A percentile compares a stretch with the other conserved stretches of the same genome.
These are phyloP conservation scores for Lignosus rhinocerotis DNA, from an alignment of 1,284 basidiomycete species.

Conservation along the genomic window DNA sequence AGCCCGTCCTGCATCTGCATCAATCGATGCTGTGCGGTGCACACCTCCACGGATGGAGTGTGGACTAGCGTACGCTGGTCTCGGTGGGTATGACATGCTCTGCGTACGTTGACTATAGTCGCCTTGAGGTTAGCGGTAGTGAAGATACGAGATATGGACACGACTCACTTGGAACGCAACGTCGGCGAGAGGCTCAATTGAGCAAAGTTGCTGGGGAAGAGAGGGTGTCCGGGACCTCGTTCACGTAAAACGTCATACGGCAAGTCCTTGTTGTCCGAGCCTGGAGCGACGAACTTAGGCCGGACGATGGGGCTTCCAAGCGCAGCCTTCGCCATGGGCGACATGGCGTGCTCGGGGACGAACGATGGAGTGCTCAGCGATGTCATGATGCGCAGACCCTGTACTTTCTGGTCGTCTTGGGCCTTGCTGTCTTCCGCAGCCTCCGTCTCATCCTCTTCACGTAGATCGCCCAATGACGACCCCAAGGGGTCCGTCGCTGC, in stretches of 20 bases:
- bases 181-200: constrained; percentile 58
- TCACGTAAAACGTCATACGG: constrained; percentile 42
- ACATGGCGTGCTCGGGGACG: constrained; percentile 5
- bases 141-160: not conserved
- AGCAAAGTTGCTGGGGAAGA: constrained; percentile 64
- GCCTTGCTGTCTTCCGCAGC: constrained; percentile 22
- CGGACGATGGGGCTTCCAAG: constrained; percentile 18
- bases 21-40: constrained; percentile 15
- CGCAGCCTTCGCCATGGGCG: constrained; percentile 13
- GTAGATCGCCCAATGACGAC: constrained; percentile 25
- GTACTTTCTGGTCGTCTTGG: constrained; percentile 37
- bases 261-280: constrained; percentile 20
- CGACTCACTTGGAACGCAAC: constrained; percentile 51
- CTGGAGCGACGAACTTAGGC: constrained; percentile 10
- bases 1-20: constrained; percentile 11
- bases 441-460: constrained; percentile 32
- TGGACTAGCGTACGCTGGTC: constrained; percentile 29
- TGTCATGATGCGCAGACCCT: constrained; percentile 62
- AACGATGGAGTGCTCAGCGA: constrained; percentile 30
- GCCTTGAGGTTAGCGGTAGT: not conserved
- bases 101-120: constrained; percentile 23
- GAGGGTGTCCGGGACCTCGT: constrained; percentile 58
- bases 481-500: constrained; percentile 9
- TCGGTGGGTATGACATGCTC: constrained; percentile 33
- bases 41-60: constrained; percentile 25